Conservation (phyloP, 164 flowering plant genomes). For the Echeveria elegans region DNA sequence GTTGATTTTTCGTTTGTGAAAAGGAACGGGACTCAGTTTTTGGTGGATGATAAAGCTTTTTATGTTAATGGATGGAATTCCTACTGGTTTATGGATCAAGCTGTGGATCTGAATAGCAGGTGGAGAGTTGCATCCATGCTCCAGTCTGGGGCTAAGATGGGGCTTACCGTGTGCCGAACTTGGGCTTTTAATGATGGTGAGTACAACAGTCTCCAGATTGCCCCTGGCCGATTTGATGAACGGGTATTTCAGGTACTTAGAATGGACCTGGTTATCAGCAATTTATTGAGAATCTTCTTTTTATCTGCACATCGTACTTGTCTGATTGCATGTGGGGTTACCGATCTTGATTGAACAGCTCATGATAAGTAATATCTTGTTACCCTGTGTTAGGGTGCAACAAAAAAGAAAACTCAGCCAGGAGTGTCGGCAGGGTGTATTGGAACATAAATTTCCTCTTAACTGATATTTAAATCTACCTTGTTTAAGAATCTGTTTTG, state of each 20-base stretch:
- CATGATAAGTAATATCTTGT: neutral
- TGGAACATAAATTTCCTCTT: neutral
- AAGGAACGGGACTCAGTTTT: constrained; percentile 69
- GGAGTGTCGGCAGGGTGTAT: neutral
- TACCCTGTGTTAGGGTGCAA: neutral
- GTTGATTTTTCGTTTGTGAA: constrained; percentile 49
- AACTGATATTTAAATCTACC: neutral
- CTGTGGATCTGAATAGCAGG: constrained; percentile 48
- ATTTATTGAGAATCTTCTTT: no score
- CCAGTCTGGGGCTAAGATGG: constrained; percentile 77
- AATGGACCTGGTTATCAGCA: no score
- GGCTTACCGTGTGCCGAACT: constrained; percentile 87
- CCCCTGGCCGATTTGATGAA: constrained; percentile 74
- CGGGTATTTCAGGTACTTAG: constrained; percentile 68
- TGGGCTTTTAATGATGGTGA: constrained; percentile 98
- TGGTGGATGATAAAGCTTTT: constrained; percentile 56
- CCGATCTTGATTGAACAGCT: no score
- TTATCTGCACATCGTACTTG: no score
- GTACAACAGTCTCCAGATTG: constrained; percentile 78
- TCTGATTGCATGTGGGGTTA: no score
- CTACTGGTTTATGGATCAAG: constrained; percentile 88
- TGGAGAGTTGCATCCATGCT: constrained; percentile 60
- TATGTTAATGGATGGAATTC: constrained; percentile 96
- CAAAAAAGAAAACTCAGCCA: neutral
- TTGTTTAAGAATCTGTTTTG: neutral